Evolutionary conservation across 495 filamentous ascomycete species (phyloP).

Genomic region (Umbilicaria muhlenbergii): DNA sequence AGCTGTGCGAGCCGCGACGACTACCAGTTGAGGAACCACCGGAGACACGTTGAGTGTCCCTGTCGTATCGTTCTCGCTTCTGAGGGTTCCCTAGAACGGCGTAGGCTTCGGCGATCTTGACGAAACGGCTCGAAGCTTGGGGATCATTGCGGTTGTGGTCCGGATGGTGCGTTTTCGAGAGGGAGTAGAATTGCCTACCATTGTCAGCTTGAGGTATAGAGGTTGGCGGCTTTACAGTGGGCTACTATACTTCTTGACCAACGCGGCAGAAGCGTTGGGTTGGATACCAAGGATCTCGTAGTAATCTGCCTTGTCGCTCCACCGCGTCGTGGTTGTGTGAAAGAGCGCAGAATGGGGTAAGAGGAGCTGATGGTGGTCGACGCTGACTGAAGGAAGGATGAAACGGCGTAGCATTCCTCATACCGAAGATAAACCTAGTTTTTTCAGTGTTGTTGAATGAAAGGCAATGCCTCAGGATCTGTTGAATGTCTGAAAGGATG

Average conservation of each 20-base stretch:
- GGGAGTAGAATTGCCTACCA: conserved; percentile 67
- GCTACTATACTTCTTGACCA: conserved; percentile 65
- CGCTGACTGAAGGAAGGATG: conserved; percentile 28
- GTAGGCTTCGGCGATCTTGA: conserved; percentile 78
- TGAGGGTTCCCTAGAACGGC: conserved; percentile 50
- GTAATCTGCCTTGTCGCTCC: conserved; percentile 23
- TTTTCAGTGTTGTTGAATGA: conserved; percentile 1
- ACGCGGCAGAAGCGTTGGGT: conserved; percentile 45
- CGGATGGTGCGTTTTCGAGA: conserved; percentile 88
- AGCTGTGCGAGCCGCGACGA: conserved; percentile 11
- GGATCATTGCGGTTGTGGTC: conserved; percentile 75
- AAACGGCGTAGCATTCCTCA: conserved; percentile 38
- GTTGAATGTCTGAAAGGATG: too few species aligned
- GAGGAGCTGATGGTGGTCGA: neutral
- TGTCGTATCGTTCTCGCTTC: conserved; percentile 69
- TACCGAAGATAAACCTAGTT: conserved; percentile 14
- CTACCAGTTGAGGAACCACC: conserved; percentile 3
- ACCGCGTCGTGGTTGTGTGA: conserved; percentile 14
- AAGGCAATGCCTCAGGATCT: too few species aligned
- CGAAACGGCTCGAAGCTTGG: conserved; percentile 59
- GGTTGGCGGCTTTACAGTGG: neutral
- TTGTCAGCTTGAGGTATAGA: conserved; percentile 1
- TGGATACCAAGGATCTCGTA: conserved; percentile 74
- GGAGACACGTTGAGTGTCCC: conserved; percentile 32
- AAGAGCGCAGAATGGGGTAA: conserved; percentile 10